Conservation (phyloP, 2,329 filamentous ascomycete genomes). For the Alternaria postmessia region DNA sequence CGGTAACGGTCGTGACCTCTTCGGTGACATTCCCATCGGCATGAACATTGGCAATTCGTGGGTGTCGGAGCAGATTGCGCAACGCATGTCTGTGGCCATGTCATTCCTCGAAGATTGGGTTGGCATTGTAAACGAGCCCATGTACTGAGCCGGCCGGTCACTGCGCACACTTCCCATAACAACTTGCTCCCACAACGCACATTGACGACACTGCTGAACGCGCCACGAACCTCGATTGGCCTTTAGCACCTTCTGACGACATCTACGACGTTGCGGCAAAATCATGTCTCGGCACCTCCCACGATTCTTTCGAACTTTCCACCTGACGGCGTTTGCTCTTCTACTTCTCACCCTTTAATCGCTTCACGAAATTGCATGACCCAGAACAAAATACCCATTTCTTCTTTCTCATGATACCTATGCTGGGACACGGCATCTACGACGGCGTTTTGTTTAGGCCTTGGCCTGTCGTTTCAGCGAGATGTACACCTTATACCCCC, state of each 20-base stretch:
- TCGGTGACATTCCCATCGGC: constrained; percentile 25
- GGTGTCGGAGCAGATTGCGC: constrained; percentile 20
- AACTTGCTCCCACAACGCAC: not conserved
- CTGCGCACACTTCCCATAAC: not conserved
- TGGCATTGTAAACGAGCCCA: constrained; percentile 14
- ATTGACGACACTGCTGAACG: not conserved
- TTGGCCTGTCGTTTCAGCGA: not conserved
- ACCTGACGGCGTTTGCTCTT: not conserved
- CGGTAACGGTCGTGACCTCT: constrained; percentile 31
- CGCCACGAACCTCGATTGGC: not conserved
- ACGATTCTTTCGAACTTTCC: not conserved
- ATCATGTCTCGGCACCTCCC: not conserved
- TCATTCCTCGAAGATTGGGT: constrained; percentile 22
- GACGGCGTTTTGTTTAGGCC: constrained; percentile 6
- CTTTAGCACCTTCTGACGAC: not conserved
- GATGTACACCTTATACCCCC: constrained; percentile 4
- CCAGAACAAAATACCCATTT: not conserved
- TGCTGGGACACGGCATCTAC: constrained; percentile 1
- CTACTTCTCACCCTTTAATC: not conserved
- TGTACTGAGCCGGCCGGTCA: constrained; percentile 18
- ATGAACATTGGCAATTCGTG: constrained; percentile 26
- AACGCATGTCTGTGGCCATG: constrained; percentile 17
- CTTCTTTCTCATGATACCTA: not conserved
- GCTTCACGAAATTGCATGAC: constrained; percentile 1
- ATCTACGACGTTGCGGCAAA: not conserved